Evolutionary conservation across 139 green algal species (phyloP).

Genomic region (Tetradesmus obliquus): DNA sequence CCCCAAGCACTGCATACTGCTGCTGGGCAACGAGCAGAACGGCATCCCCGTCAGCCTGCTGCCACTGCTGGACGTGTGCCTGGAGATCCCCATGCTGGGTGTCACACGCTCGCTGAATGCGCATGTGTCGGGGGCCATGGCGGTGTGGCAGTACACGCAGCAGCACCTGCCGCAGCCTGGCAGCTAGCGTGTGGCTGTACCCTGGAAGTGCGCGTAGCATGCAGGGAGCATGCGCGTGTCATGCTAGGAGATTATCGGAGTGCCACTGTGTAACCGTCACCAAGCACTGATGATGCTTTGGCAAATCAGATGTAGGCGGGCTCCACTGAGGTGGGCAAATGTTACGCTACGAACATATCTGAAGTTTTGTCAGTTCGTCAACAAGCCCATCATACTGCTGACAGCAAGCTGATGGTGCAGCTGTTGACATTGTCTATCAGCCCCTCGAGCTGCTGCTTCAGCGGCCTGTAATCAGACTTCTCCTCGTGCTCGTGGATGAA

Average conservation of each 20-base stretch:
- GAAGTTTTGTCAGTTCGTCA: no score
- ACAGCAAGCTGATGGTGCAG: conserved; percentile 32
- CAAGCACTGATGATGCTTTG: no score
- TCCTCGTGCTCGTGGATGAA: conserved; percentile 46
- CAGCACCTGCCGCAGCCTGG: conserved; percentile 45
- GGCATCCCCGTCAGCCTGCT: conserved; percentile 70
- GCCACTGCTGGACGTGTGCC: conserved; percentile 72
- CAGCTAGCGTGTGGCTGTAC: background rate
- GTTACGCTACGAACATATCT: no score
- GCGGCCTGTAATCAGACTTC: conserved; percentile 47
- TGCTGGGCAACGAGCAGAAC: conserved; percentile 89
- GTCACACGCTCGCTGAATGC: conserved; percentile 88
- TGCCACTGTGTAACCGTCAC: no score
- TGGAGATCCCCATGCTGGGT: conserved; percentile 92
- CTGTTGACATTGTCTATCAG: conserved; percentile 53
- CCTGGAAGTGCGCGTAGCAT: no score
- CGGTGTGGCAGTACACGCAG: conserved; percentile 81
- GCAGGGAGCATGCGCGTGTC: no score
- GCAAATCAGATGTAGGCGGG: no score
- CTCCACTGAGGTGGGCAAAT: no score
- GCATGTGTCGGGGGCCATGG: conserved; percentile 84
- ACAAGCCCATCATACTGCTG: background rate
- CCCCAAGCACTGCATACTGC: conserved; percentile 66
- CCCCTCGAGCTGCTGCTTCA: conserved; percentile 34
- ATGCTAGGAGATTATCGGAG: no score